phyloP scores from a whole-genome alignment of 2,329 filamentous ascomycete species.

The Malbranchea zuffiana region DNA sequence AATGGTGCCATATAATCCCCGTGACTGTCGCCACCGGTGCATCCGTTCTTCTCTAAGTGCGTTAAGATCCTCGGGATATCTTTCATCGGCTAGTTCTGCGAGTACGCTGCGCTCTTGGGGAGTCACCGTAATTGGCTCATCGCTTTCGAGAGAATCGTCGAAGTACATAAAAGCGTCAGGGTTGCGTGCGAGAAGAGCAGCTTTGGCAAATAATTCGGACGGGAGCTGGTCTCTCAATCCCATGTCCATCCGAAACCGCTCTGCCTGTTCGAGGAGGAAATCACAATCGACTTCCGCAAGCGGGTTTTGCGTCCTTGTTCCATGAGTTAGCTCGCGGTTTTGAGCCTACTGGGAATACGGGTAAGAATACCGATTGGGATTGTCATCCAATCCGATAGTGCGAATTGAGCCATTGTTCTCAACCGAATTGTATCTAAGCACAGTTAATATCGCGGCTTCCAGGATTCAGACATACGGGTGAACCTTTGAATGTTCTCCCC shows the following conservation, averaged over 20 bases:
- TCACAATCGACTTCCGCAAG: neutral
- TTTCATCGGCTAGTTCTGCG: too few relatives aligned
- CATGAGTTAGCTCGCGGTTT: too few relatives aligned
- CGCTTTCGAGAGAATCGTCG: conserved; percentile 46
- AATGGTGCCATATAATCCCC: conserved; percentile 40
- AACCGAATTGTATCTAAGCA: neutral
- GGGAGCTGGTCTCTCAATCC: neutral
- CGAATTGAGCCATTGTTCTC: neutral
- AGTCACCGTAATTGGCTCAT: too few relatives aligned
- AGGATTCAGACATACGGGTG: too few relatives aligned
- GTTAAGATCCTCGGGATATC: conserved; percentile 34
- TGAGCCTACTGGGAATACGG: too few relatives aligned
- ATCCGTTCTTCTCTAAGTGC: conserved; percentile 35
- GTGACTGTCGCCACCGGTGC: conserved; percentile 39
- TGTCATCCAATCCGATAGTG: neutral
- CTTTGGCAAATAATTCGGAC: conserved; percentile 23
- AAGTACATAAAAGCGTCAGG: conserved; percentile 53
- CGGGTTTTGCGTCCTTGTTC: neutral
- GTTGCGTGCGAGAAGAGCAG: conserved; percentile 63
- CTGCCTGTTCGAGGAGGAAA: neutral
- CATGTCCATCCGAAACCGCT: neutral
- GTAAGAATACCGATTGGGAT: neutral
- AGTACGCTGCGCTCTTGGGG: too few relatives aligned
- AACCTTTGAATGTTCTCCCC: too few relatives aligned
- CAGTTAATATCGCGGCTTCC: too few relatives aligned